phyloP scores from a whole-genome alignment of 2,329 filamentous ascomycete species.

The Clathrospora elynae region DNA sequence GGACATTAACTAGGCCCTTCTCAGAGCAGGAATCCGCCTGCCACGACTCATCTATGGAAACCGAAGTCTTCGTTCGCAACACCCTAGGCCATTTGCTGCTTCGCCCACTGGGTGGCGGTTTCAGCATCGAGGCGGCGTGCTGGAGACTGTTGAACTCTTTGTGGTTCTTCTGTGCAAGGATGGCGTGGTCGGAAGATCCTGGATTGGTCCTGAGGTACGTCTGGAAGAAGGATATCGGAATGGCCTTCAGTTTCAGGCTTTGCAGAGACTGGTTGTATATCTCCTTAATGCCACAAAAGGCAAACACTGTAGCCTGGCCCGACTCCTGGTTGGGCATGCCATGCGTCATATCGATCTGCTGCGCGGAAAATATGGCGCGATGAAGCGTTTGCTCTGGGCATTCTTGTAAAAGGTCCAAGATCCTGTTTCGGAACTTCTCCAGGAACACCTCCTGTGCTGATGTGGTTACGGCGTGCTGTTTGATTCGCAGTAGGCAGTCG shows the following conservation, averaged over 20 bases:
- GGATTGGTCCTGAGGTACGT: constrained; percentile 52
- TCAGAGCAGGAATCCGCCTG: constrained; percentile 39
- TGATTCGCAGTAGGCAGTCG: constrained; percentile 41
- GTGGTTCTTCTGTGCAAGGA: constrained; percentile 53
- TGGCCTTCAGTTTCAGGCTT: constrained; percentile 38
- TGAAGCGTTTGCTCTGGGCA: constrained; percentile 50
- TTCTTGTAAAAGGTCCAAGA: constrained; percentile 44
- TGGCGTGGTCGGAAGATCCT: constrained; percentile 53
- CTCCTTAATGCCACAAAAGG: constrained; percentile 54
- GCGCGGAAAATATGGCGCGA: constrained; percentile 52
- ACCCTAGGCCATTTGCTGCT: constrained; percentile 23
- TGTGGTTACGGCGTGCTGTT: constrained; percentile 25
- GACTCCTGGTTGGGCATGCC: constrained; percentile 30
- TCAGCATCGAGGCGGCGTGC: constrained; percentile 10
- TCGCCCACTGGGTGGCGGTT: constrained; percentile 5
- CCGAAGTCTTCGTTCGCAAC: constrained; percentile 16
- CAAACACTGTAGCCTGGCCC: constrained; percentile 47
- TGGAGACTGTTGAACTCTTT: constrained; percentile 53
- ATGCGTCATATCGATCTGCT: constrained; percentile 44
- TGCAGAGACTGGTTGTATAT: constrained; percentile 46
- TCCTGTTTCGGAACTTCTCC: constrained; percentile 40
- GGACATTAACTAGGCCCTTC: constrained; percentile 32
- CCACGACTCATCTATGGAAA: constrained; percentile 18
- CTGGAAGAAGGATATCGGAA: constrained; percentile 54
- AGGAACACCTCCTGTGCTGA: constrained; percentile 33